phyloP scores from a whole-genome alignment of 192 early-diverging fungal genomes.

The Coemansia javaensis region DNA sequence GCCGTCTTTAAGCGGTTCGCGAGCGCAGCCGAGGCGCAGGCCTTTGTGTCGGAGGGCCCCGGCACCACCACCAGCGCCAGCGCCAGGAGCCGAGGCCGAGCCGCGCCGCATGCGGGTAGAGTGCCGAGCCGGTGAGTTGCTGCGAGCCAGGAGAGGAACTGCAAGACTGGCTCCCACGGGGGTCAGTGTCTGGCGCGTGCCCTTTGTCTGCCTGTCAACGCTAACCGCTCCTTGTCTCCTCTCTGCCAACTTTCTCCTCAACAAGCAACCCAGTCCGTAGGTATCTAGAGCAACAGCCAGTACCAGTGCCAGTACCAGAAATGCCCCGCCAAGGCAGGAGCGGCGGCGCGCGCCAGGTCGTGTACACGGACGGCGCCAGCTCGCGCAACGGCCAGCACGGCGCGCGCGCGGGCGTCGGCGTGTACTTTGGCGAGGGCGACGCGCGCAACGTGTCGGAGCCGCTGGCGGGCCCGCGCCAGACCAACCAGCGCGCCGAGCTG shows the following conservation, averaged over 20 bases:
- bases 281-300: too few species aligned
- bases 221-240: not conserved
- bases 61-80: not conserved
- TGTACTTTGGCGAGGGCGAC: slow-evolving; percentile 73
- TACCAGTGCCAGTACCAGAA: too few species aligned
- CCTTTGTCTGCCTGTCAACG: not conserved
- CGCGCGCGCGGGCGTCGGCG: slow-evolving; percentile 78
- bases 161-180: not conserved
- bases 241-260: too few species aligned
- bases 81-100: not conserved
- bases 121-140: too few species aligned
- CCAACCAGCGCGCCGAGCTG: slow-evolving; percentile 73
- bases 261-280: too few species aligned
- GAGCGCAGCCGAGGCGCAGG: slow-evolving; percentile 50
- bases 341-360: too few species aligned
- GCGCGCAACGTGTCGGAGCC: slow-evolving; percentile 61
- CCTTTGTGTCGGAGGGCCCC: slow-evolving; percentile 37
- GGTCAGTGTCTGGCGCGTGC: too few species aligned
- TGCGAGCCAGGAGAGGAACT: too few species aligned
- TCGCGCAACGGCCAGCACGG: slow-evolving; percentile 59
- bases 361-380: slow-evolving; percentile 84
- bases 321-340: too few species aligned
- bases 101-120: not conserved
- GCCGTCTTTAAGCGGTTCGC: slow-evolving; percentile 64
- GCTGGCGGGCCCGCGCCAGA: slow-evolving; percentile 52